Base-by-base conservation (phyloP, 441 rosid species). In the Lepidium campestre region DNA sequence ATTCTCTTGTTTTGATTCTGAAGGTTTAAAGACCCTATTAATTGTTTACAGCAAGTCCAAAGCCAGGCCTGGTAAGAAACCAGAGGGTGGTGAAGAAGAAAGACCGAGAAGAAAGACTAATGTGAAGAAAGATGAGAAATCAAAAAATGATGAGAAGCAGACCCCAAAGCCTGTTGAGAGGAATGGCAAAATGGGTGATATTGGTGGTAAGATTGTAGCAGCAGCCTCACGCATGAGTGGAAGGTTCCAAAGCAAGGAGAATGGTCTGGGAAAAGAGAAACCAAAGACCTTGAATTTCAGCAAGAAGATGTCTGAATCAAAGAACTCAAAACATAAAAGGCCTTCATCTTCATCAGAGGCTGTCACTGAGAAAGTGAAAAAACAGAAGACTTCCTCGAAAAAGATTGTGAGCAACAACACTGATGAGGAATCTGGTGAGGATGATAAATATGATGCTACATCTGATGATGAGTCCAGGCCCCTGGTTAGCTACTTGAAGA, bases 171-270 rank as follows among this genome's bases (percentile, higher is more conserved):
- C 32, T 0, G 31, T 20, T 7, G 39, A 46, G 52, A 27, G 1
- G 13, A 48, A 39, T n/a, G 58, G 46, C 15, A 53, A 20, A 0
- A 4, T 67, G 63, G 69, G 65, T 6, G 39, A 62, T 10, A 9
- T 67, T 10, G 70, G 65, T 0, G 73, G 69, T 0, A 74, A 74
- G 69, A 56, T 62, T 7, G 61, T 68, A 11, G 70, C 73, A 17
- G 61, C 73, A 1, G 77, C 77, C 3, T 56, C 77, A 7, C 73
- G 74, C 7, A 49, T 68, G 41, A 31, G 60, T 29, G 22, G 5
- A 5, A 54, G 47, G 57, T 7, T n/a, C 6, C 17, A 4, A 1
- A 23, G 1, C 6, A 62, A 54, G 54, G 25, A 13, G 8, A 62
- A 62, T 25, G 49, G 32, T 1, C 1, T 12, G 22, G 54, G 1